Evolutionary conservation across 1,284 basidiomycete genomes (phyloP).

Genomic region (Leccinum brunneo-olivaceum): DNA sequence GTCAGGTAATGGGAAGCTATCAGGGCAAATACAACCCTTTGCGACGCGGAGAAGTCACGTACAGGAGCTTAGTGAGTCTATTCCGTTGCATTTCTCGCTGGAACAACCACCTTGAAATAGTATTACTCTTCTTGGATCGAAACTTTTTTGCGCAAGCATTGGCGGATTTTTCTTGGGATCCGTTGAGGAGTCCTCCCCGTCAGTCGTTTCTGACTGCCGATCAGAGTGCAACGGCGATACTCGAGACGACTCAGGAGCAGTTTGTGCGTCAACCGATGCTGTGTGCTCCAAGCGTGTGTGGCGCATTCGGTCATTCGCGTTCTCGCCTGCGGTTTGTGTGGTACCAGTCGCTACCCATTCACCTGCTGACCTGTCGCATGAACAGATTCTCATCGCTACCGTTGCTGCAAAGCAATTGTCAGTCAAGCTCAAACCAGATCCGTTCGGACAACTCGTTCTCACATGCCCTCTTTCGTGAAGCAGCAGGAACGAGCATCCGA

Average conservation of each 20-base stretch:
- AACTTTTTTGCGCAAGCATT: constrained; percentile 44
- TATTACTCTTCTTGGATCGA: constrained; percentile 43
- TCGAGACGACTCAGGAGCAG: constrained; percentile 33
- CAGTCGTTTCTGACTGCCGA: constrained; percentile 41
- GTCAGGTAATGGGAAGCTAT: constrained; percentile 21
- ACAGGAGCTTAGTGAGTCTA: constrained; percentile 38
- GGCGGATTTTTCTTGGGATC: constrained; percentile 36
- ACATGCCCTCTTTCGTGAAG: constrained; percentile 37
- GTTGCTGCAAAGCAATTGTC: constrained; percentile 36
- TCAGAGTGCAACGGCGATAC: constrained; percentile 36
- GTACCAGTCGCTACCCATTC: not conserved
- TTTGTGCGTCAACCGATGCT: constrained; percentile 36
- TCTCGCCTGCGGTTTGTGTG: constrained; percentile 38
- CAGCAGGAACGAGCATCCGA: constrained; percentile 36
- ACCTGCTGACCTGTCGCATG: constrained; percentile 1
- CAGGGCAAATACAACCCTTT: constrained; percentile 39
- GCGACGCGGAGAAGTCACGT: constrained; percentile 42
- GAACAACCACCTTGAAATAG: constrained; percentile 21
- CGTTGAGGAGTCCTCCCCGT: constrained; percentile 35
- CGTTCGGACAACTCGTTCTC: constrained; percentile 36
- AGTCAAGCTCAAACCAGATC: constrained; percentile 35
- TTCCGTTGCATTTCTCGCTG: not conserved
- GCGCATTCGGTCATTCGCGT: constrained; percentile 44
- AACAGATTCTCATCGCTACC: constrained; percentile 41
- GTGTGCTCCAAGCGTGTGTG: constrained; percentile 40